Evolutionary conservation across 371 early-diverging fungal genomes (phyloP), one percentile per base, ranked within the genome.

Genomic region (Lichtheimia ornata): DNA sequence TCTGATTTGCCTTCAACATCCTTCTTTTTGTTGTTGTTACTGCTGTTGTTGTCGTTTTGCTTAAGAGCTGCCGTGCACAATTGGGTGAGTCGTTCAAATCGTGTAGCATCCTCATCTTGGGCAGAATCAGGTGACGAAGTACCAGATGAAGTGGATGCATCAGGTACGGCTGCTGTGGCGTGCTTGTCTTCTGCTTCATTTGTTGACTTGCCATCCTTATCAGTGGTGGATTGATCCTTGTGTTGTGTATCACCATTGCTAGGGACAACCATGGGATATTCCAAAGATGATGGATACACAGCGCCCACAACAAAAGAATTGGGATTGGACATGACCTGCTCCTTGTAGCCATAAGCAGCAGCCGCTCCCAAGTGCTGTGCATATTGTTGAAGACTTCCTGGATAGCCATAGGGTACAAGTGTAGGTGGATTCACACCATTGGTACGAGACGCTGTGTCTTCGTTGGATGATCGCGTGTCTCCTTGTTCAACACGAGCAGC

Each of bases 51-150:
- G 28, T 28, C 28, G 7, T 28, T 35, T 35, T 35, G 57, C 25
- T 65, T 64, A 30, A 81, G 65, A 22, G 76, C 81, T 50, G 73
- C 81, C 5, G 72, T 57, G 49, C 77, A 81, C 5, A 81, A 66
- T 50, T 81, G 73, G 14, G 74, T 63, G 12, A 81, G 66, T 13
- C 77, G 71, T 51, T 67, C 67, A 50, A 66, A 71, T 42, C 66
- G 70, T 13, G 65, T 61, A 3, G 67, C 64, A 58, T 77, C 74
- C 49, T 74, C 74, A 45, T 73, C 74, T 22, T 64, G 68, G n/a
- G 62, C 56, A 11, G 61, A 43, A 35, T 65, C 73, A 22, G 79
- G 74, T 5, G 78, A 70, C 11, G 74, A 69, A 17, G 73, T 66
- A 14, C 61, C 64, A 1, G 77, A 74, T 18, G 79, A 73, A 28